Base-by-base conservation (phyloP, 2,329 filamentous ascomycete genomes). In the Diaporthe ampelina region DNA sequence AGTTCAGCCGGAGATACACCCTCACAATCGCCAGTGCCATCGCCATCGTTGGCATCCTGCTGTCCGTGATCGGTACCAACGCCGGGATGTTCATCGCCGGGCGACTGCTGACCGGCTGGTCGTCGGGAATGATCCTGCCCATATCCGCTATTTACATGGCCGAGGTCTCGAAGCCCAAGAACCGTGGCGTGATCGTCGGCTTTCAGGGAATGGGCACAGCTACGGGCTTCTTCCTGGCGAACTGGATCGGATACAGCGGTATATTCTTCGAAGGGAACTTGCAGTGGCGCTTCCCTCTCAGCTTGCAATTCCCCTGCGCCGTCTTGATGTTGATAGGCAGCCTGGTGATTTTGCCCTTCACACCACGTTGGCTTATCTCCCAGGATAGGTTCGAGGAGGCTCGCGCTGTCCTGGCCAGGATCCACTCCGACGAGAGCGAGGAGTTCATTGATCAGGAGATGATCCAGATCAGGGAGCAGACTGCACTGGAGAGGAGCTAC, bases 211-310 rank as follows among this genome's bases (percentile, higher is more conserved):
- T 83, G 50, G 79, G 82, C 70, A 82, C 82, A 35, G 78, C 82
- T 0, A 72, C 83, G 9, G 85, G 84, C 6, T 85, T 81, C 65
- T 81, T 83, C 74, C 69, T 78, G 13, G 84, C 83, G 1, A 82
- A 82, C 63, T 86, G 84, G 83, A 81, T 86, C 58, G 84, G 84
- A 4, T 85, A 83, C 72, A 81, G 79, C 3, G 80, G 83, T 11
- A 79, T 79, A 0, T 84, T 80, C 70, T 80, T 79, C 0, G 26
- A 73, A 11, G 80, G 80, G 0, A 76, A 81, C 57, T 56, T 76
- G 0, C 80, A 82, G 63, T 84, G 83, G 82, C 78, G 81, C 0
- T 79, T 83, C 13, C 81, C 81, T 9, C 78, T 84, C 4, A 82
- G 80, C 9, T 79, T 81, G 37, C 82, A 85, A 73, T 77, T 79